Evolutionary conservation across 306 rosid species (phyloP), one percentile per base, ranked within the genome.

Genomic region (Castanea crenata): DNA sequence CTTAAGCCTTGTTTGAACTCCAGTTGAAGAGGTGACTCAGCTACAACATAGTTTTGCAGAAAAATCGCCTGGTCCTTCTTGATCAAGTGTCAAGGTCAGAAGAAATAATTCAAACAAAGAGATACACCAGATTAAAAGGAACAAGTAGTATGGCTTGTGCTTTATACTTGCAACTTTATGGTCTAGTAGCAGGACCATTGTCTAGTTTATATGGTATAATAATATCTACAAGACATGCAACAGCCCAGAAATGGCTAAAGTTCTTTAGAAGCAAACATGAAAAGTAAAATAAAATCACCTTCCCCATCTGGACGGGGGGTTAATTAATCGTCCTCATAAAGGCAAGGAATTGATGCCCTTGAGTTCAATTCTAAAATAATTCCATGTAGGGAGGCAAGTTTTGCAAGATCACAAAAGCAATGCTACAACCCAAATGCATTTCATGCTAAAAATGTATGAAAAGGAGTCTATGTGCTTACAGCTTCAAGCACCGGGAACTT

Each of bases 401-500:
- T 31, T 77, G 41, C 75, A 51, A 68, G 23, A 52, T 14, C 20
- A 10, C 32, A 74, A 44, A 74, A 29, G 2, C 49, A 80, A 21
- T 67, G 55, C 27, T 20, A n/a, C 23, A 69, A 62, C 78, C 76
- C 29, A 71, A 72, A 62, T 57, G 69, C 54, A 75, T 69, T 57
- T 61, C 71, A 56, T 65, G 44, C 69, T 82, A 71, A 14, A 49
- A 56, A 56, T 59, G 34, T 73, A 69, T 34, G 2, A 29, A 19
- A 51, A 63, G 72, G 79, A 71, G 69, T 55, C 32, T n/a, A 61
- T 58, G 78, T 73, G 82, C 96, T 90, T 87, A 95, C 99, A 95
- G 85, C 85, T 95, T 92, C 86, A 95, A 91, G 90, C 99, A 95
- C 52, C 91, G 86, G 18, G 99, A 92, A 83, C 91, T 90, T 88